phyloP scores from a whole-genome alignment of 208 protist genomes.

The Vickermania spadyakhi region DNA sequence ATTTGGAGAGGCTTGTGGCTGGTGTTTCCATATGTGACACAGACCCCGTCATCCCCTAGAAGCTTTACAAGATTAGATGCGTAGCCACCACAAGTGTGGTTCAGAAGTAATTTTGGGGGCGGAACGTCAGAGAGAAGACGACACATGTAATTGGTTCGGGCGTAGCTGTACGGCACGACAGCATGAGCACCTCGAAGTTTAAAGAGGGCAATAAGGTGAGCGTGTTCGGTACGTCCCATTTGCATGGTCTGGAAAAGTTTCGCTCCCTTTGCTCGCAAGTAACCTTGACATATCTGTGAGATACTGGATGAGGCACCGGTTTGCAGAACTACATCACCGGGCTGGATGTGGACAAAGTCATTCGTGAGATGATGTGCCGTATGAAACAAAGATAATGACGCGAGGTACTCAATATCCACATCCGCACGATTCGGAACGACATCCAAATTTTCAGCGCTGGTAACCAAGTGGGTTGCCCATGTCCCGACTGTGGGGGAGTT shows the following conservation, averaged over 20 bases:
- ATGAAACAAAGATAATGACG: slow-evolving; percentile 92
- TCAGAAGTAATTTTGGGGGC: slow-evolving; percentile 90
- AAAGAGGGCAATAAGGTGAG: slow-evolving; percentile 69
- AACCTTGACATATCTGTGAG: slow-evolving; percentile 84
- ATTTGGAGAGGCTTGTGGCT: slow-evolving; percentile 90
- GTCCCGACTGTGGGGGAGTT: slow-evolving; percentile 81
- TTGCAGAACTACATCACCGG: slow-evolving; percentile 79
- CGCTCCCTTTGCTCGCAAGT: slow-evolving; percentile 73
- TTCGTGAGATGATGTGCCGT: slow-evolving; percentile 94
- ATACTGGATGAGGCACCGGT: slow-evolving; percentile 81
- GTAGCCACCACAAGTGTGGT: slow-evolving; percentile 90
- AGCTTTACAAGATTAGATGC: slow-evolving; percentile 85
- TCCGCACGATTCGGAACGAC: slow-evolving; percentile 83
- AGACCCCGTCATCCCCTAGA: slow-evolving; percentile 81
- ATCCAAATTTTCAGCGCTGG: slow-evolving; percentile 71
- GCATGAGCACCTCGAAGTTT: slow-evolving; percentile 78
- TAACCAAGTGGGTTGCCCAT: slow-evolving; percentile 88
- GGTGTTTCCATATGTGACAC: slow-evolving; percentile 97
- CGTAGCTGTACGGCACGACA: slow-evolving; percentile 84
- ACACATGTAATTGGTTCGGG: slow-evolving; percentile 85
- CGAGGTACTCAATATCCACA: slow-evolving; percentile 91
- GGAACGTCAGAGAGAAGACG: slow-evolving; percentile 90
- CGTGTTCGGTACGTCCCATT: slow-evolving; percentile 83
- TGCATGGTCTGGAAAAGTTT: slow-evolving; percentile 89
- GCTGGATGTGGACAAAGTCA: slow-evolving; percentile 92